These are phyloP conservation scores for Phoma herbarum DNA, from an alignment of 2,329 filamentous ascomycete species.

Conservation along the genomic window DNA sequence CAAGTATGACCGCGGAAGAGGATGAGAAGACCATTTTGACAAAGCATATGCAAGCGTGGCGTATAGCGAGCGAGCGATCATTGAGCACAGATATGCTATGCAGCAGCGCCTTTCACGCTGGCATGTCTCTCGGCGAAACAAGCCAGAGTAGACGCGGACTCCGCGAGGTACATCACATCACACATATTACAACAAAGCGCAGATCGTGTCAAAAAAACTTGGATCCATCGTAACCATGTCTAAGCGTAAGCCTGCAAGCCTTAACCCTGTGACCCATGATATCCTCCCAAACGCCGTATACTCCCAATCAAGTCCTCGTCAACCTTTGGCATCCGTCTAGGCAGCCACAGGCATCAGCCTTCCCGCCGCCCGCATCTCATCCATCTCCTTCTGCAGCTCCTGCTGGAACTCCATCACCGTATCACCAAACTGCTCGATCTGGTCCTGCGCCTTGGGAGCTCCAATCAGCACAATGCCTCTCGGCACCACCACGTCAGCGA, in stretches of 20 bases:
- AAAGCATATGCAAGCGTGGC: conserved; percentile 5
- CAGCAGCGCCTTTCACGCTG: not conserved
- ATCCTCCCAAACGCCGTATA: not conserved
- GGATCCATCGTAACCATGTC: not conserved
- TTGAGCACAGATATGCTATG: not conserved
- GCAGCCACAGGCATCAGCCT: conserved; percentile 38
- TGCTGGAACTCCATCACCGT: conserved; percentile 45
- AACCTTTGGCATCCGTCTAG: conserved; percentile 3
- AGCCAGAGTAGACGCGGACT: not conserved
- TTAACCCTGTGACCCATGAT: not conserved
- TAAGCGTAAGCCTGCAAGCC: not conserved
- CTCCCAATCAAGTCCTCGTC: not conserved
- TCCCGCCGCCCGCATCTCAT: conserved; percentile 21
- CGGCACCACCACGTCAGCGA: conserved; percentile 65
- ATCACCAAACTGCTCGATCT: conserved; percentile 61
- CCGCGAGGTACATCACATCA: not conserved
- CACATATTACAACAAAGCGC: not conserved
- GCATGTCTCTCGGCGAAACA: not conserved
- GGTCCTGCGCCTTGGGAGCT: conserved; percentile 65
- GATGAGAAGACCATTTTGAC: not conserved
- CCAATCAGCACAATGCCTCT: conserved; percentile 68
- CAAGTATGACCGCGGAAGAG: not conserved
- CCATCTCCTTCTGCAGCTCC: conserved; percentile 18
- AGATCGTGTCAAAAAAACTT: not conserved
- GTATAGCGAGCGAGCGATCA: conserved; percentile 1